These are phyloP conservation scores for Sideroxylon spinosum DNA, from an alignment of 179 eudicot species.

Conservation along the genomic window DNA sequence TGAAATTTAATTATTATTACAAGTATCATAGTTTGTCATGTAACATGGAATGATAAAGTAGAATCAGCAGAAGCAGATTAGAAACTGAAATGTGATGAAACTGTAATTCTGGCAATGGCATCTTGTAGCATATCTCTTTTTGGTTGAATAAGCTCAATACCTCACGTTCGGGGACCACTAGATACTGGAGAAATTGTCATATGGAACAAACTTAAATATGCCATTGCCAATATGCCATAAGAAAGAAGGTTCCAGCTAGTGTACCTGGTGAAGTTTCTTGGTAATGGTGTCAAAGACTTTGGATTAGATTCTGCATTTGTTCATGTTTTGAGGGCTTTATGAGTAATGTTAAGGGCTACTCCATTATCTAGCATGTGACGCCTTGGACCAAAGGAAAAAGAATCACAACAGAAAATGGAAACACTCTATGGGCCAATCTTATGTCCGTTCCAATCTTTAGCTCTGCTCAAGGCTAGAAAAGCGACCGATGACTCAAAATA, in stretches of 20 bases:
- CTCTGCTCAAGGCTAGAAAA: no score
- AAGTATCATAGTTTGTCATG: no score
- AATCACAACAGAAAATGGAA: no score
- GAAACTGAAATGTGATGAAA: no score
- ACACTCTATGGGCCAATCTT: no score
- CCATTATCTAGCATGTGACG: background rate
- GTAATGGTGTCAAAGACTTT: background rate
- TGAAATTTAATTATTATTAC: no score
- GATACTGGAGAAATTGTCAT: background rate
- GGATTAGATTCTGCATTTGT: background rate
- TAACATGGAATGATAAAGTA: no score
- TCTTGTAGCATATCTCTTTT: background rate
- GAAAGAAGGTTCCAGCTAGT: background rate
- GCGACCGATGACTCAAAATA: no score
- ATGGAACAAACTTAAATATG: background rate
- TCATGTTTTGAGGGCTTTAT: background rate
- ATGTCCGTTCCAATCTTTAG: no score
- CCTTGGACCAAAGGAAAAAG: background rate
- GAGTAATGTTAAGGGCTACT: background rate
- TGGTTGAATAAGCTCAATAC: background rate
- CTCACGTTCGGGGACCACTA: background rate
- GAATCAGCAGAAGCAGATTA: no score
- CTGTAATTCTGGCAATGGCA: background rate
- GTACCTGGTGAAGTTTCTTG: conserved; percentile 1
- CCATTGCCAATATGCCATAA: background rate